A percentile compares a stretch with the other conserved stretches of the same genome.
Conservation (phyloP, 2,329 filamentous ascomycete genomes). For the Ustilaginoidea virens region DNA sequence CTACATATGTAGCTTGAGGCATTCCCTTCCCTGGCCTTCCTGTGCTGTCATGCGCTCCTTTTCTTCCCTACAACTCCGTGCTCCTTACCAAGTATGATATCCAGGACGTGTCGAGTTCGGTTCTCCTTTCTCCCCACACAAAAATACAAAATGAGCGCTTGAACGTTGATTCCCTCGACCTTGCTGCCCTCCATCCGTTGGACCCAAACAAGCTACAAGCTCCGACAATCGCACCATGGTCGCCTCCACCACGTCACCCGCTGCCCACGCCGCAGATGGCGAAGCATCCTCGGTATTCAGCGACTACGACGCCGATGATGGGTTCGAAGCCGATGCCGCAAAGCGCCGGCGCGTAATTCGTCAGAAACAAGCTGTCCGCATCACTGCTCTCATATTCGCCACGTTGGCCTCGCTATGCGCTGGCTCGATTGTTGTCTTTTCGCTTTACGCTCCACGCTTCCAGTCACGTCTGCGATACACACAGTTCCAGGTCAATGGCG, state of each 20-base stretch:
- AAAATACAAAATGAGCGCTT: too few species aligned
- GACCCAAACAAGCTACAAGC: too few species aligned
- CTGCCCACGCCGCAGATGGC: slow-evolving; percentile 1
- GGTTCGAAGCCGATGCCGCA: slow-evolving; percentile 7
- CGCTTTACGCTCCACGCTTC: slow-evolving; percentile 82
- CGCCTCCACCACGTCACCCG: neutral
- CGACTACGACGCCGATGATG: slow-evolving; percentile 4
- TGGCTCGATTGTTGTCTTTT: slow-evolving; percentile 85
- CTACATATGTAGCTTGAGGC: too few species aligned
- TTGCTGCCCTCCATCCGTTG: too few species aligned
- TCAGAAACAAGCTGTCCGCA: slow-evolving; percentile 20
- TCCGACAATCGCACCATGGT: slow-evolving; percentile 2
- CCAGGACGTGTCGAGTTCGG: too few species aligned
- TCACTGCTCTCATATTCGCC: slow-evolving; percentile 36
- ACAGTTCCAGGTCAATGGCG: slow-evolving; percentile 81
- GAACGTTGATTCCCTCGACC: too few species aligned
- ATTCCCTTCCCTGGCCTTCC: neutral
- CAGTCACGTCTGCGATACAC: slow-evolving; percentile 75
- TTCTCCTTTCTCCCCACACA: neutral
- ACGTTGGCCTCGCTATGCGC: slow-evolving; percentile 56
- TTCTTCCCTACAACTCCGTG: neutral
- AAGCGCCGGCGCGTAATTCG: slow-evolving; percentile 11
- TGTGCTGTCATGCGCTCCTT: neutral
- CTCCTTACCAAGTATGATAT: too few species aligned
- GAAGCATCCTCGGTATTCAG: slow-evolving; percentile 2